Evolutionary conservation across 495 filamentous ascomycete genomes (phyloP).

Genomic region (Aspergillus sclerotioniger): DNA sequence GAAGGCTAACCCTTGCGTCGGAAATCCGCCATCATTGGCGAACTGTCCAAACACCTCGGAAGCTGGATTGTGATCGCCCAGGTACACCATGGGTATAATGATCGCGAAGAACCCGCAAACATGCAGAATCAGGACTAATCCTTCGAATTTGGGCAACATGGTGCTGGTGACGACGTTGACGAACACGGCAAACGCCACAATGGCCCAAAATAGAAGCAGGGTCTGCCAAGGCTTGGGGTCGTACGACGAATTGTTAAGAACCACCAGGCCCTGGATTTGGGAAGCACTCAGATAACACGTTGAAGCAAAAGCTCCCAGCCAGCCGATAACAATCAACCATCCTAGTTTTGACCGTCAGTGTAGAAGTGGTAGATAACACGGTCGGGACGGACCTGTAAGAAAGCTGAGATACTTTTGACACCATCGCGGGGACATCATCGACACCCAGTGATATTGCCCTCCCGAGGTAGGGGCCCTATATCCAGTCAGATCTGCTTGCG

Average conservation of each 20-base stretch:
- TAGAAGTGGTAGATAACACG: too few relatives aligned
- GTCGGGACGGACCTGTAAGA: constrained; percentile 36
- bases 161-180: constrained; percentile 41
- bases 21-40: constrained; percentile 43
- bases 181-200: constrained; percentile 32
- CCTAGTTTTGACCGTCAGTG: constrained; percentile 15
- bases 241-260: constrained; percentile 37
- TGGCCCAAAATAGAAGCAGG: constrained; percentile 43
- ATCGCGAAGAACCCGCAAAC: constrained; percentile 51
- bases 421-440: constrained; percentile 40
- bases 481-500: background rate
- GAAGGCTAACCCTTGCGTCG: constrained; percentile 39
- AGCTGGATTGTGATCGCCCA: constrained; percentile 39
- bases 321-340: constrained; percentile 45
- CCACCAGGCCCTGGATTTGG: constrained; percentile 43
- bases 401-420: constrained; percentile 44
- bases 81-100: constrained; percentile 45
- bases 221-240: constrained; percentile 37
- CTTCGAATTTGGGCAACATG: constrained; percentile 44
- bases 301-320: constrained; percentile 41
- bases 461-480: constrained; percentile 42
- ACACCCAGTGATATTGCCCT: constrained; percentile 54
- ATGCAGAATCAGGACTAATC: constrained; percentile 45
- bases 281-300: constrained; percentile 39
- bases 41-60: constrained; percentile 48